A percentile compares a stretch with the other conserved stretches of the same genome.
These are phyloP conservation scores for Hypoxylon lienhwacheense DNA, from an alignment of 495 filamentous ascomycete species.

Conservation along the genomic window DNA sequence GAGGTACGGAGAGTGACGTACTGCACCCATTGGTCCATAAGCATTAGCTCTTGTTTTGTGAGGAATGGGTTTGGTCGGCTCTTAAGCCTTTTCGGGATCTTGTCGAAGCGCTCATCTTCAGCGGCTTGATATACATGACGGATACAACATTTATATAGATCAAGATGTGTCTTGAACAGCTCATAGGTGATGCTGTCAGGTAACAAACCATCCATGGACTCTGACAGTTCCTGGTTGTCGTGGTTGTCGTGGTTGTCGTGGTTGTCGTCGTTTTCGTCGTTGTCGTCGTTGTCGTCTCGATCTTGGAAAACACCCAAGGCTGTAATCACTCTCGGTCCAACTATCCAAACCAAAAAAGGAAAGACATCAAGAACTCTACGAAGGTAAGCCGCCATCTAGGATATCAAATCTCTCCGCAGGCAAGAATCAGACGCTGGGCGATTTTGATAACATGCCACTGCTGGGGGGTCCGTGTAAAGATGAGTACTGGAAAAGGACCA, in stretches of 20 bases:
- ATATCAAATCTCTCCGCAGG: no score
- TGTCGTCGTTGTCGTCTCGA: neutral
- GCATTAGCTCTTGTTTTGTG: neutral
- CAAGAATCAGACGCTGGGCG: no score
- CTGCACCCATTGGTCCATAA: neutral
- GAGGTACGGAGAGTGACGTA: no score
- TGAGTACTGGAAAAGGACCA: no score
- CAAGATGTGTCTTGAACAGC: neutral
- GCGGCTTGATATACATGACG: neutral
- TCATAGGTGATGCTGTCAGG: neutral
- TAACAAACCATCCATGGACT: neutral
- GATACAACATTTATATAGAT: slow-evolving; percentile 40
- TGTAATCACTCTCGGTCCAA: no score
- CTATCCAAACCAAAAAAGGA: no score
- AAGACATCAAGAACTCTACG: no score
- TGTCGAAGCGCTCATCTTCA: neutral
- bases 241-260: neutral
- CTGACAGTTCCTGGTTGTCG: neutral
- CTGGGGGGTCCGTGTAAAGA: no score
- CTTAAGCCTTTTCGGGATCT: neutral
- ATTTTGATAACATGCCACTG: no score
- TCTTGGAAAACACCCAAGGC: no score
- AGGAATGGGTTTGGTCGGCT: neutral
- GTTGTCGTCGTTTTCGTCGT: neutral
- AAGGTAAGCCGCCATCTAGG: no score